Evolutionary conservation across 2,329 filamentous ascomycete species (phyloP), one percentile per base, ranked within the genome.

Genomic region (Fusarium cyanostomum): DNA sequence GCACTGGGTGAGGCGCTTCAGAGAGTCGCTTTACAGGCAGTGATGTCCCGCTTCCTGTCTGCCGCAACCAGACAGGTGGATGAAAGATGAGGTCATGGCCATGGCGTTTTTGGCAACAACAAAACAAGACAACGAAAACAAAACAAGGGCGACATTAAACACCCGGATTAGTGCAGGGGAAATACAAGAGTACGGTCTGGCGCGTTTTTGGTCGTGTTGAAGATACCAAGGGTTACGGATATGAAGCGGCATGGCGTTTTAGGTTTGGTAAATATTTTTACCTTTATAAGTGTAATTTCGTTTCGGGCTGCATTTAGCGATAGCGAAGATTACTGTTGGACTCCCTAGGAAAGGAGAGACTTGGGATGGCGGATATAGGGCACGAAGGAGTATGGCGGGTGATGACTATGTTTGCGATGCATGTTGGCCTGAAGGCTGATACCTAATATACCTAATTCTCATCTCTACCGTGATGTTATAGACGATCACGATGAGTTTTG

Each of bases 1-100:
- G 58, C 84, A 87, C 66, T 87, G 85, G 85, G 81, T 87, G 3
- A 81, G 79, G 67, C 74, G 81, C 52, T 74, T 86, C 52, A 73
- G 82, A 24, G 84, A 86, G 62, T 27, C 52, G 7, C 56, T 59
- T 8, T 49, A 65, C 35, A 52, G 51, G 28, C 24, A 43, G 37
- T 67, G 55, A 43, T 49, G 8, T 21, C 6, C 6, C 21, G n/a
- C 39, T 7, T 12, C 7, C 24, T 24, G 26, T 8, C 12, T 3
- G 16, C 2, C 5, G 28, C 7, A 27, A 42, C 10, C 28, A 11
- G 18, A 10, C 24, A 15, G 43, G 27, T 30, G 26, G 26, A 21
- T 18, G 15, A 43, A 31, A 24, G 18, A 44, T 21, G 34, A 33
- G 38, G 26, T n/a, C 11, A 42, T 18, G 26, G n/a, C 34, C 16